phyloP scores from a whole-genome alignment of 345 rosid species.

The Cardiospermum halicacabum region DNA sequence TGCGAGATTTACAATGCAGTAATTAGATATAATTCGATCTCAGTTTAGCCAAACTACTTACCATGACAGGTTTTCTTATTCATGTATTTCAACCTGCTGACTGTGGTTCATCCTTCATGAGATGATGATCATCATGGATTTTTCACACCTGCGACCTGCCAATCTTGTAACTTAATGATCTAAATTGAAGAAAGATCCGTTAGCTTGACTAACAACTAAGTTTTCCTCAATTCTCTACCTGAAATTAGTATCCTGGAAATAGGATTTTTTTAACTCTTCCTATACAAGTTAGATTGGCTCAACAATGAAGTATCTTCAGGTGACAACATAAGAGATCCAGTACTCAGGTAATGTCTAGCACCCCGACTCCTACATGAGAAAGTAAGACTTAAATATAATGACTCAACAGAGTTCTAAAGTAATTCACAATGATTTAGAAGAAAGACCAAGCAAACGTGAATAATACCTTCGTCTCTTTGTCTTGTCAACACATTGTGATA shows the following conservation, averaged over 20 bases:
- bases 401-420: not conserved
- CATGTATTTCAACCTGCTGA: not conserved
- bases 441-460: not conserved
- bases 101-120: not conserved
- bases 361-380: slow-evolving; percentile 45
- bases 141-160: not conserved
- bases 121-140: not conserved
- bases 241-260: slow-evolving; percentile 6
- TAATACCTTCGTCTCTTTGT: slow-evolving; percentile 48
- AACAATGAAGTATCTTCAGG: slow-evolving; percentile 64
- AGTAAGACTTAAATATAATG: not conserved
- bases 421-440: not conserved
- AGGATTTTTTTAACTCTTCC: slow-evolving; percentile 28
- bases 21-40: slow-evolving; percentile 12
- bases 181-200: not conserved
- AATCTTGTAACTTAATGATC: not conserved
- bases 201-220: slow-evolving; percentile 4
- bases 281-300: slow-evolving; percentile 32
- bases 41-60: slow-evolving; percentile 1
- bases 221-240: slow-evolving; percentile 6
- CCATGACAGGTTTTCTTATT: not conserved
- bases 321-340: slow-evolving; percentile 47
- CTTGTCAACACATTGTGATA: slow-evolving; percentile 32
- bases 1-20: slow-evolving; percentile 6
- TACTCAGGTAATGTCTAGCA: slow-evolving; percentile 65